phyloP scores from a whole-genome alignment of 306 rosid genomes.

The Citrullus amarus region DNA sequence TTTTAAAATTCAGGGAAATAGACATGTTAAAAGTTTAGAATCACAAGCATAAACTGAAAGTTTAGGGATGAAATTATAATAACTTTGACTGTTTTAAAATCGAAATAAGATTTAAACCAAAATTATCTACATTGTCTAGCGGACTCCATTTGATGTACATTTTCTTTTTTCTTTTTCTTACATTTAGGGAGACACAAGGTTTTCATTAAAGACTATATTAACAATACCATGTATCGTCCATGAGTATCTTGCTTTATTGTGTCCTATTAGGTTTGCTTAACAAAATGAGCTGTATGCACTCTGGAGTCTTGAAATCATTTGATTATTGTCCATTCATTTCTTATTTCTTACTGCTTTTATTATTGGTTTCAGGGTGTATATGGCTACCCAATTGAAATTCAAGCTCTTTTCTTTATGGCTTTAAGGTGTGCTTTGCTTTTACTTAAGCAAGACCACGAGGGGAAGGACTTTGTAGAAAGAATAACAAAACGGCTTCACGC shows the following conservation, averaged over 20 bases:
- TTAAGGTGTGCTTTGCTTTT: conserved; percentile 74
- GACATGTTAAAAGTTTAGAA: neutral
- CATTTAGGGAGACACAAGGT: neutral
- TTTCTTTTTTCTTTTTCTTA: neutral
- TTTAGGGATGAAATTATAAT: neutral
- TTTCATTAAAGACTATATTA: neutral
- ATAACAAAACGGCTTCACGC: conserved; percentile 68
- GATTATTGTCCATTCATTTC: conserved; percentile 5
- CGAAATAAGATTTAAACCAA: neutral
- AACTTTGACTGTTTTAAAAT: neutral
- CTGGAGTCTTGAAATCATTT: neutral
- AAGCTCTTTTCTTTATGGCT: conserved; percentile 94
- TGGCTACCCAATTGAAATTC: conserved; percentile 93
- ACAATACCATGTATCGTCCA: neutral
- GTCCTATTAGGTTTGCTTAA: neutral
- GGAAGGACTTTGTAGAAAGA: conserved; percentile 58
- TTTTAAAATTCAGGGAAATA: neutral
- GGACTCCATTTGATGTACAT: neutral
- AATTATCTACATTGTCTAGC: neutral
- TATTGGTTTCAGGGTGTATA: conserved; percentile 69
- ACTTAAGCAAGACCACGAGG: conserved; percentile 76
- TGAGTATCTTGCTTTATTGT: neutral
- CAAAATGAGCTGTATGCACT: neutral
- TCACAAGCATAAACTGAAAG: neutral
- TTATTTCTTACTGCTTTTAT: conserved; percentile 5